These are phyloP conservation scores for Ustilago xerochloae DNA, from an alignment of 1,284 basidiomycete genomes.

Conservation along the genomic window DNA sequence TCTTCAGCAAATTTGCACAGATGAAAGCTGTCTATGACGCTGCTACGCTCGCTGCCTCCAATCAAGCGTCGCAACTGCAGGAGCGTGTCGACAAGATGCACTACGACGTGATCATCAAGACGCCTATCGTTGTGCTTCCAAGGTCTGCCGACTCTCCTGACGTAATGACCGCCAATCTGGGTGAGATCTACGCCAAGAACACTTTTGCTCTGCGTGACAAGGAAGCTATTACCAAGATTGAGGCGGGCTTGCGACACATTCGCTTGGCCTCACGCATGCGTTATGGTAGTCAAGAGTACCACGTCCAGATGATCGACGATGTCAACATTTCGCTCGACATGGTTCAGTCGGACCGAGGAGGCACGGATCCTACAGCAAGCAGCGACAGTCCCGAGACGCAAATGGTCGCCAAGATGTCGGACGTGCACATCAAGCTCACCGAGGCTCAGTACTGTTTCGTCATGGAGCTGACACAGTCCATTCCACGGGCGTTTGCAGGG, in stretches of 20 bases:
- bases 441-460: constrained; percentile 88
- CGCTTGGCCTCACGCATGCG: constrained; percentile 73
- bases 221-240: constrained; percentile 70
- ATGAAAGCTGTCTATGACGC: constrained; percentile 85
- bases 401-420: constrained; percentile 81
- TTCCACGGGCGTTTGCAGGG: constrained; percentile 76
- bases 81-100: constrained; percentile 77
- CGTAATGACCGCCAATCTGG: constrained; percentile 82
- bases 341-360: constrained; percentile 71
- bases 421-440: constrained; percentile 88
- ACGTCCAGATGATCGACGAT: constrained; percentile 86
- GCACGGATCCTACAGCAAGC: constrained; percentile 2
- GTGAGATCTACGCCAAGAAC: constrained; percentile 88
- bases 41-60: constrained; percentile 91
- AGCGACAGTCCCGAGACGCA: constrained; percentile 68
- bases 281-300: constrained; percentile 52
- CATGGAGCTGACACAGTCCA: constrained; percentile 78
- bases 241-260: constrained; percentile 85
- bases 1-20: constrained; percentile 86
- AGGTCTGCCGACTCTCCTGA: constrained; percentile 78
- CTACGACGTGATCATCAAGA: constrained; percentile 88
- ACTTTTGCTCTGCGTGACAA: constrained; percentile 72
- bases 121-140: constrained; percentile 92
- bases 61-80: constrained; percentile 80
- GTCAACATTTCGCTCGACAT: constrained; percentile 82